Conservation (phyloP, 192 early-diverging fungal genomes). For the Backusella mclennaniae region DNA sequence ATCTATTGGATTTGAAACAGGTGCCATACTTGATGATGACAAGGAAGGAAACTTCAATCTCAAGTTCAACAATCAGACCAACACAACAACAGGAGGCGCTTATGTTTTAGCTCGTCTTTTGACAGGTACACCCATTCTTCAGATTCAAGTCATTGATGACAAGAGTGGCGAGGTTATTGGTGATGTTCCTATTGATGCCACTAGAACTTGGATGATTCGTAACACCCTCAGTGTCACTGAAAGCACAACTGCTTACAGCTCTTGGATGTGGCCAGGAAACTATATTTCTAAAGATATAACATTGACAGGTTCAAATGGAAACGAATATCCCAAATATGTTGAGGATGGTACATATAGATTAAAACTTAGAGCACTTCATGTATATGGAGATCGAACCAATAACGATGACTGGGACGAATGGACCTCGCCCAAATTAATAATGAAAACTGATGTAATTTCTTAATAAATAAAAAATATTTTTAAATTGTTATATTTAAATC, state of each 20-base stretch:
- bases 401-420: slow-evolving; percentile 24
- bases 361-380: slow-evolving; percentile 19
- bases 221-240: not conserved
- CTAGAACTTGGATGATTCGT: slow-evolving; percentile 17
- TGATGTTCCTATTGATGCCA: slow-evolving; percentile 19
- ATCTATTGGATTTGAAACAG: slow-evolving; percentile 12
- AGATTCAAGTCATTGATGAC: slow-evolving; percentile 23
- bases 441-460: slow-evolving; percentile 7
- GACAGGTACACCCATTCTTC: slow-evolving; percentile 22
- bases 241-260: slow-evolving; percentile 11
- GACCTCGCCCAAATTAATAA: slow-evolving; percentile 17
- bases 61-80: not conserved
- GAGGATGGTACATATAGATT: slow-evolving; percentile 18
- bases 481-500: slow-evolving; percentile 6
- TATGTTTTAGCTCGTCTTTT: slow-evolving; percentile 19
- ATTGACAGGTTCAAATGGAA: slow-evolving; percentile 7
- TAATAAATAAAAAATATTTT: not conserved
- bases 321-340: not conserved
- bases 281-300: slow-evolving; percentile 26
- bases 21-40: not conserved
- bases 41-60: not conserved
- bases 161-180: slow-evolving; percentile 5
- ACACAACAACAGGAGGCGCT: slow-evolving; percentile 3
- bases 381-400: slow-evolving; percentile 18
- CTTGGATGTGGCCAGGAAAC: slow-evolving; percentile 23